Conservation (phyloP, 2,329 filamentous ascomycete genomes). For the Phaeosphaeria sp. region DNA sequence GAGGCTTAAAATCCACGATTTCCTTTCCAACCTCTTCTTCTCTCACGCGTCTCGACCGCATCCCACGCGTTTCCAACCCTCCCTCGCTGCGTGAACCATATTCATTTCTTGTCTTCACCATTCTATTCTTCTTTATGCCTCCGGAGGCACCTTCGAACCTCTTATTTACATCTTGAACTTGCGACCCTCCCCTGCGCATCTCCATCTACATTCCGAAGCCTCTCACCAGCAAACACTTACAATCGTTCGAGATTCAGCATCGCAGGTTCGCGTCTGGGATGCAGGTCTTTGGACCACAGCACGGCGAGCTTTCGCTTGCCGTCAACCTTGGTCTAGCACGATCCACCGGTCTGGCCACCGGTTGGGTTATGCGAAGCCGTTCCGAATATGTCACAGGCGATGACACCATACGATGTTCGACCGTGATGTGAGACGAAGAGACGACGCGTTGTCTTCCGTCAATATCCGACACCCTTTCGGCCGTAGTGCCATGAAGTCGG, state of each 20-base stretch:
- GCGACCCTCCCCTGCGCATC: not conserved
- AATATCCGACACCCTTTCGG: not conserved
- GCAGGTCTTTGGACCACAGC: conserved; percentile 1
- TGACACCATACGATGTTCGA: not conserved
- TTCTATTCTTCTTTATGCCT: conserved; percentile 1
- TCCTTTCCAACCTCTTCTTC: conserved; percentile 5
- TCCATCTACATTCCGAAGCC: not conserved
- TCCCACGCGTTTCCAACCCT: not conserved
- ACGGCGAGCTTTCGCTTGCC: not conserved
- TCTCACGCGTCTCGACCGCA: not conserved
- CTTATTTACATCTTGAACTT: not conserved
- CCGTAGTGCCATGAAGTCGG: conserved; percentile 10
- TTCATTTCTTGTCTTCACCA: not conserved
- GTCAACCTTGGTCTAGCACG: conserved; percentile 13
- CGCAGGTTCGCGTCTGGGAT: conserved; percentile 7
- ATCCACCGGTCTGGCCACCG: conserved; percentile 16
- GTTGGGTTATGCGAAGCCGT: conserved; percentile 7
- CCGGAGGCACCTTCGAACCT: conserved; percentile 5
- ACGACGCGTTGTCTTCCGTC: not conserved
- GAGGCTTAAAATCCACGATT: conserved; percentile 8
- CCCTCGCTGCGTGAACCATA: not conserved
- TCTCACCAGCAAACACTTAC: not conserved
- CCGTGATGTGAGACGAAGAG: not conserved
- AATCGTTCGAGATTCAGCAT: not conserved
- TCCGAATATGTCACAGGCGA: conserved; percentile 5